phyloP scores from a whole-genome alignment of 2,329 filamentous ascomycete genomes.

The Cercospora janseana region DNA sequence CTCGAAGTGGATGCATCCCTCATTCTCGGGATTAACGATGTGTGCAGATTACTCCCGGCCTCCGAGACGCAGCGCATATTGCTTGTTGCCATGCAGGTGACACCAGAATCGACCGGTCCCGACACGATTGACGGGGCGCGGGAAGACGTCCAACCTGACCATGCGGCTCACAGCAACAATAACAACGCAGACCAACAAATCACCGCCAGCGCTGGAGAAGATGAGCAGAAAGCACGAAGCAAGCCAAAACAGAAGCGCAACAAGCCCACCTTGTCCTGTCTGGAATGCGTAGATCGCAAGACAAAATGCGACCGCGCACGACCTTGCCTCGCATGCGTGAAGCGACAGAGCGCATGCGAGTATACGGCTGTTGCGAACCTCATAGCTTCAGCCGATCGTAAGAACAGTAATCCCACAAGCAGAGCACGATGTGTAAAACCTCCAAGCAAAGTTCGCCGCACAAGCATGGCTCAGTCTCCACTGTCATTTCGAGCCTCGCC shows the following conservation, averaged over 20 bases:
- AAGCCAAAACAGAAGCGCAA: constrained; percentile 71
- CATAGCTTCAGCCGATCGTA: constrained; percentile 55
- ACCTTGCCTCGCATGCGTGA: constrained; percentile 63
- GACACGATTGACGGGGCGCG: neutral
- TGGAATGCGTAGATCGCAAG: constrained; percentile 78
- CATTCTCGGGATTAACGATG: constrained; percentile 7
- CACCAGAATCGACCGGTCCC: neutral
- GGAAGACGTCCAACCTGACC: neutral
- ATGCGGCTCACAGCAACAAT: constrained; percentile 58
- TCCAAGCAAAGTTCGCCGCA: constrained; percentile 37
- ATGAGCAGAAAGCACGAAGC: neutral
- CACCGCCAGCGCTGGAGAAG: constrained; percentile 1
- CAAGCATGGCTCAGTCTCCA: constrained; percentile 27
- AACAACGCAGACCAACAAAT: neutral
- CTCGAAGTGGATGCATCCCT: constrained; percentile 1
- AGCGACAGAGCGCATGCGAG: constrained; percentile 70
- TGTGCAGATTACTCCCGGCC: constrained; percentile 4
- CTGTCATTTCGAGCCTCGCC: constrained; percentile 27
- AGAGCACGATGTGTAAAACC: constrained; percentile 37
- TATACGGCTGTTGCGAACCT: constrained; percentile 76
- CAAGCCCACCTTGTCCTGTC: constrained; percentile 76
- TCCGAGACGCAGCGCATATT: constrained; percentile 5
- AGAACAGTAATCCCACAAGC: constrained; percentile 24
- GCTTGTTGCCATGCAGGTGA: constrained; percentile 7
- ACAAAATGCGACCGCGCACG: constrained; percentile 79